These are phyloP conservation scores for Eucalyptus microcorys DNA, from an alignment of 345 rosid species.

Conservation along the genomic window DNA sequence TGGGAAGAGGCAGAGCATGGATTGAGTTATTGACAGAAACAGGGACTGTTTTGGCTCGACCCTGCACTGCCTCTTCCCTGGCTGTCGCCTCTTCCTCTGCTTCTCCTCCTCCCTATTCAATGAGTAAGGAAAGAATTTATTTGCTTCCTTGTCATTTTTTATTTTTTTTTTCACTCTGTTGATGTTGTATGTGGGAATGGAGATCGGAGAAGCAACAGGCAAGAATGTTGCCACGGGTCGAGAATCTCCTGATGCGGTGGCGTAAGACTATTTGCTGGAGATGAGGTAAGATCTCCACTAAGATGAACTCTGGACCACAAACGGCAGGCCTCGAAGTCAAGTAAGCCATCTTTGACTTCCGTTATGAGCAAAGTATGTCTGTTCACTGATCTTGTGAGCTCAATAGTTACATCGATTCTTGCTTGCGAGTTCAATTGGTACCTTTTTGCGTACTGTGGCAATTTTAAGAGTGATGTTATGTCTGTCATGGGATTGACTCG, in stretches of 20 bases:
- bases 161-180: background rate
- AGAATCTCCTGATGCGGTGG: background rate
- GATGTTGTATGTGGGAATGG: background rate
- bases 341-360: background rate
- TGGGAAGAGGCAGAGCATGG: constrained; percentile 16
- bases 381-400: background rate
- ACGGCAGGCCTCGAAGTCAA: background rate
- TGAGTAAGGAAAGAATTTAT: background rate
- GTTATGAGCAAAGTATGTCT: background rate
- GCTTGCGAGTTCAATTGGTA: background rate
- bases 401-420: background rate
- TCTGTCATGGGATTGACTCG: background rate
- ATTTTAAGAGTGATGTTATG: background rate
- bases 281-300: background rate
- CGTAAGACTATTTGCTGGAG: background rate
- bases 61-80: constrained; percentile 99
- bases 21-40: constrained; percentile 15
- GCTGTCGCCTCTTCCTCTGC: constrained; percentile 14
- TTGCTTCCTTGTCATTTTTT: background rate
- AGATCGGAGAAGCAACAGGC: background rate
- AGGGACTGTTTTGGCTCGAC: constrained; percentile 38
- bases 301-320: background rate
- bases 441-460: background rate
- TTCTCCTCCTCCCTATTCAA: background rate
- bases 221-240: background rate